phyloP scores from a whole-genome alignment of 2,329 filamentous ascomycete species.

The Hymenoscyphus scutula region DNA sequence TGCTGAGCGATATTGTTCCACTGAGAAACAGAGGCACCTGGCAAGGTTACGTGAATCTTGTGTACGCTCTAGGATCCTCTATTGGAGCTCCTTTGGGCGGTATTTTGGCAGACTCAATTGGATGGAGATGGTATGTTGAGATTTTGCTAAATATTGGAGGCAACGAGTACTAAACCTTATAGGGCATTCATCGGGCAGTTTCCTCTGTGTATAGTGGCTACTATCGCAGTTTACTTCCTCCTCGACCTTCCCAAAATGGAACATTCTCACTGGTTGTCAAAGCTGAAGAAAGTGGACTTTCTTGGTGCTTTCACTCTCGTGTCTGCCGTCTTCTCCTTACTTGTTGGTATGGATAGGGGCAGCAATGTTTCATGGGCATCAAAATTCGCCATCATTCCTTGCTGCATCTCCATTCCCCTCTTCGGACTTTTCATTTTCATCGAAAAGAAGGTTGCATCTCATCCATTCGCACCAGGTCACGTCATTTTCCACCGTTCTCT shows the following conservation, averaged over 20 bases:
- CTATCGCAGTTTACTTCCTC: conserved; percentile 59
- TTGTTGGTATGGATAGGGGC: conserved; percentile 67
- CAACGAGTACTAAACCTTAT: background rate
- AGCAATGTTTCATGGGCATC: conserved; percentile 69
- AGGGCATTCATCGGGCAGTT: conserved; percentile 71
- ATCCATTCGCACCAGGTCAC: conserved; percentile 73
- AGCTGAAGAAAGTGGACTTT: conserved; percentile 70
- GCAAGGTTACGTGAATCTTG: conserved; percentile 71
- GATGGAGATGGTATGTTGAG: conserved; percentile 65
- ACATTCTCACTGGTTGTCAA: conserved; percentile 60
- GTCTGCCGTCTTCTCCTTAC: conserved; percentile 42
- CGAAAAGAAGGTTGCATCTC: conserved; percentile 63
- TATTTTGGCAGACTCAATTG: conserved; percentile 67
- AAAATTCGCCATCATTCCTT: conserved; percentile 54
- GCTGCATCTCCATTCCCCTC: conserved; percentile 54
- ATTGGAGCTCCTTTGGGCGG: conserved; percentile 70
- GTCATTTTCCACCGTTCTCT: conserved; percentile 68
- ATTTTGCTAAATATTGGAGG: background rate
- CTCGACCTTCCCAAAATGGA: conserved; percentile 60
- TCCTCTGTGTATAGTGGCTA: conserved; percentile 65
- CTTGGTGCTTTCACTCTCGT: conserved; percentile 66
- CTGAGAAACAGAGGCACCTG: conserved; percentile 68
- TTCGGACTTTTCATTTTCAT: conserved; percentile 67
- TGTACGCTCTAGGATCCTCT: conserved; percentile 67
- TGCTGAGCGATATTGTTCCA: conserved; percentile 69